Evolutionary conservation across 148 eudicot genomes (phyloP).

Genomic region (Nepenthes gracilis): DNA sequence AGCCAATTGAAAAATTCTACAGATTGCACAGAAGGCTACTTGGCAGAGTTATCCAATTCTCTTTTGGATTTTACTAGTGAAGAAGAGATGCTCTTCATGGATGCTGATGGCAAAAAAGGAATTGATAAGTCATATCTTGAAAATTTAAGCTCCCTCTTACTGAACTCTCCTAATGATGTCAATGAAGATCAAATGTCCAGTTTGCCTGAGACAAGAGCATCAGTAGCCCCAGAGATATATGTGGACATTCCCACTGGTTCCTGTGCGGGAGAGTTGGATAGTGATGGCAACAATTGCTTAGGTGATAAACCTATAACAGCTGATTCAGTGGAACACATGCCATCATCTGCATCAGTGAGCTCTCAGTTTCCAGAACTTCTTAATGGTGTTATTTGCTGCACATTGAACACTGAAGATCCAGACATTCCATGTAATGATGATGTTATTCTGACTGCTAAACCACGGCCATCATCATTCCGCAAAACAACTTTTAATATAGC

Average conservation of each 20-base stretch:
- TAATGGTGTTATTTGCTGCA: constrained; percentile 37
- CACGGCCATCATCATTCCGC: constrained; percentile 11
- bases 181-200: constrained; percentile 18
- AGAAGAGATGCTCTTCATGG: constrained; percentile 30
- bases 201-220: constrained; percentile 20
- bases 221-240: constrained; percentile 15
- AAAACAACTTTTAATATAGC: constrained; percentile 21
- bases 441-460: constrained; percentile 45
- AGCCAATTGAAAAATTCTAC: constrained; percentile 16
- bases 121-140: constrained; percentile 15
- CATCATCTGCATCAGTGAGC: constrained; percentile 21
- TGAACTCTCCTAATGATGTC: constrained; percentile 31
- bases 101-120: constrained; percentile 35
- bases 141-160: constrained; percentile 30
- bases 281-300: constrained; percentile 1
- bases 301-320: constrained; percentile 7
- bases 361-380: constrained; percentile 27
- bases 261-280: constrained; percentile 16
- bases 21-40: constrained; percentile 18
- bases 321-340: constrained; percentile 19
- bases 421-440: constrained; percentile 82
- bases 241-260: constrained; percentile 14
- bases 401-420: constrained; percentile 63
- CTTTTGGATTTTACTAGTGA: constrained; percentile 22
- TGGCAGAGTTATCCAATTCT: constrained; percentile 20